phyloP scores from a whole-genome alignment of 2,329 filamentous ascomycete species.

The Colletotrichum sp. region DNA sequence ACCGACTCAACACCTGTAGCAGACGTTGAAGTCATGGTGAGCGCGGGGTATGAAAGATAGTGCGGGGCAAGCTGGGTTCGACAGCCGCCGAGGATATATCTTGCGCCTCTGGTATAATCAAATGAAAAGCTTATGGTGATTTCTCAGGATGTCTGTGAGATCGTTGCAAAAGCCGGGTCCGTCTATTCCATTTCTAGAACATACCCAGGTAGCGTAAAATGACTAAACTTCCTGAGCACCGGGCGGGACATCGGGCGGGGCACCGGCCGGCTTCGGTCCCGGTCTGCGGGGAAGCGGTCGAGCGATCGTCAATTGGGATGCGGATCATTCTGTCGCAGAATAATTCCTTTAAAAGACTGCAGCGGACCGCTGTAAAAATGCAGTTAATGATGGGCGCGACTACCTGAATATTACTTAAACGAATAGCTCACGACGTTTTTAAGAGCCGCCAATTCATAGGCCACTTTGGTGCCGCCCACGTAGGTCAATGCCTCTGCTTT shows the following conservation, averaged over 20 bases:
- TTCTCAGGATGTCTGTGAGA: neutral
- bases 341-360: neutral
- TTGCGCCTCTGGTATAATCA: neutral
- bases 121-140: rapidly evolving
- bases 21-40: neutral
- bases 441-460: neutral
- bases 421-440: neutral
- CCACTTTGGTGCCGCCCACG: neutral
- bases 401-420: neutral
- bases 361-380: neutral
- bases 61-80: neutral
- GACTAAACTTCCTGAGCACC: neutral
- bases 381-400: neutral
- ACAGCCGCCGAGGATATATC: neutral
- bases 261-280: neutral
- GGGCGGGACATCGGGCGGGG: neutral
- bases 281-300: neutral
- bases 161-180: rapidly evolving
- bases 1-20: neutral
- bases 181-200: neutral
- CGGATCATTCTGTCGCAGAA: neutral
- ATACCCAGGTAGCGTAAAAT: neutral
- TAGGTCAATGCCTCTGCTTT: neutral
- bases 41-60: neutral
- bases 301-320: neutral